Evolutionary conservation across 2,329 filamentous ascomycete genomes (phyloP), one percentile per base, ranked within the genome.

Genomic region (Chalara sp.): DNA sequence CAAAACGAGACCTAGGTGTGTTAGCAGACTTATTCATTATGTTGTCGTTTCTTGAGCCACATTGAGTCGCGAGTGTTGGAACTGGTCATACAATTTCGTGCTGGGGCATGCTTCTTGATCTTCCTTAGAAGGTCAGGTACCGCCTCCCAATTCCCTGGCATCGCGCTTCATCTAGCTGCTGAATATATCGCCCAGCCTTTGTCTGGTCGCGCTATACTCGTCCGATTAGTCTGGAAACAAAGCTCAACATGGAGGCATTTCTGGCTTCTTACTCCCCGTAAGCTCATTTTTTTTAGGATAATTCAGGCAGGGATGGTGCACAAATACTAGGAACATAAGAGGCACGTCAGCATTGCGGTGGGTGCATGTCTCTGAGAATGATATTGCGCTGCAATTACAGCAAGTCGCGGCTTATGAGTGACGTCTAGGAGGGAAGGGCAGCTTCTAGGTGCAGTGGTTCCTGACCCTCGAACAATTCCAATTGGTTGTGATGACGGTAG

Each of bases 61-160:
- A 3, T 21, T 21, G 21, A 21, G 21, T 21, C 21, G 21, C 21
- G 21, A 21, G 21, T 3, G 21, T 21, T 21, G 35, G 35, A 37
- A 8, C 35, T 41, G 32, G 50, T 66, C 81, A 62, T 84, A 96
- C 92, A 96, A 70, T 81, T 80, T 68, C 88, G 81, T 54, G 87
- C 81, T 40, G 90, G 86, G 61, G 90, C 88, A 78, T 99, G 92
- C 70, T 99, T 97, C 64, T 86, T 87, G 63, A 97, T 80, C 71
- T 99, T 99, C 67, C 92, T 83, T 62, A 93, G 84, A 56, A 95
- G 79, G 72, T 97, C 92, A 30, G 89, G 88, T 32, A 97, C 79
- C 32, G 87, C 82, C 59, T 83, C 76, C 93, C 93, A 99, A 67
- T 84, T 84, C 48, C 90, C 63, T 92, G 84, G 69, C 89, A 95